Evolutionary conservation across 176 grass and related monocot genomes (phyloP).

Genomic region (Musa schizocarpa): DNA sequence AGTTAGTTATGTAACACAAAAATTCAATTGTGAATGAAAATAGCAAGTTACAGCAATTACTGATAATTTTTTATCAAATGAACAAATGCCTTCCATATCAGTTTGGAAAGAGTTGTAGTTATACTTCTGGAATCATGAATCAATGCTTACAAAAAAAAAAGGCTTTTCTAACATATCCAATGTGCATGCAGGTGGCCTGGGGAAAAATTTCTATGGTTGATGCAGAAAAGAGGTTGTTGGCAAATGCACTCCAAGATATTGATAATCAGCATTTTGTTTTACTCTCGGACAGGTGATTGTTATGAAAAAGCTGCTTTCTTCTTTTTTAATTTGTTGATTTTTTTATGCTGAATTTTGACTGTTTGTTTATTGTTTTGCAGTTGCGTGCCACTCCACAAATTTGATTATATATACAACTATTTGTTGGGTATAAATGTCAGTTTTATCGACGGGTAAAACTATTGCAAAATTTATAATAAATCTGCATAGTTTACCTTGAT

Average conservation of each 20-base stretch:
- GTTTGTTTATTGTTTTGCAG: conserved; percentile 34
- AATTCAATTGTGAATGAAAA: too few relatives aligned
- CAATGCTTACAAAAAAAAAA: not conserved
- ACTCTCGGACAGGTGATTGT: conserved; percentile 71
- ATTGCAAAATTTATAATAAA: not conserved
- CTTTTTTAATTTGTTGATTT: conserved; percentile 1
- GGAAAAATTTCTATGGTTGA: conserved; percentile 95
- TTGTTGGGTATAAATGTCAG: conserved; percentile 89
- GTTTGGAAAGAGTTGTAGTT: too few relatives aligned
- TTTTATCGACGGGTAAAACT: conserved; percentile 86
- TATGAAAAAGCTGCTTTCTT: not conserved
- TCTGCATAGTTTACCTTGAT: not conserved
- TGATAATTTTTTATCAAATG: too few relatives aligned
- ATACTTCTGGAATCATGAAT: not conserved
- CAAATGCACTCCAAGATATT: conserved; percentile 71
- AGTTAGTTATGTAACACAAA: too few relatives aligned
- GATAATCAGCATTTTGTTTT: conserved; percentile 98
- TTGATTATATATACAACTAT: conserved; percentile 98
- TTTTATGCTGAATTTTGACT: not conserved
- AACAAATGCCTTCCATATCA: not conserved
- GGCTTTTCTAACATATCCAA: conserved; percentile 11
- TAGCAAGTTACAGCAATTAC: too few relatives aligned
- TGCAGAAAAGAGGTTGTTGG: conserved; percentile 93
- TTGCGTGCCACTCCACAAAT: conserved; percentile 93
- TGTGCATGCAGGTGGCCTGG: conserved; percentile 57